phyloP scores from a whole-genome alignment of 352 stramenopile genomes.

The Globisporangium recalcitrans region DNA sequence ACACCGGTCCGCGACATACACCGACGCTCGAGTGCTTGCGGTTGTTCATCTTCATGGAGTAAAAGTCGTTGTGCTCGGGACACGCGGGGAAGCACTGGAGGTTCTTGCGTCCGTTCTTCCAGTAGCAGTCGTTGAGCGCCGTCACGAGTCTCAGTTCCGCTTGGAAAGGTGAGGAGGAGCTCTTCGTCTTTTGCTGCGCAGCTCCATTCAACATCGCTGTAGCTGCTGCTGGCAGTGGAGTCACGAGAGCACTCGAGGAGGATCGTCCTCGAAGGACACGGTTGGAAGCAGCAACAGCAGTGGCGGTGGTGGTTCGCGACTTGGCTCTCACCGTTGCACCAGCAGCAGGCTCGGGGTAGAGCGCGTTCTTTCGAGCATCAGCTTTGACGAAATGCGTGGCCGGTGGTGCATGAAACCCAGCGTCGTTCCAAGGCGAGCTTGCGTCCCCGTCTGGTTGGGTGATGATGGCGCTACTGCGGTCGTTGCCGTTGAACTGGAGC shows the following conservation, averaged over 20 bases:
- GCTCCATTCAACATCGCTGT: background rate
- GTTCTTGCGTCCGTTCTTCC: conserved; percentile 89
- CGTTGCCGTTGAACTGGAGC: conserved; percentile 1
- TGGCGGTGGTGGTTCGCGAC: background rate
- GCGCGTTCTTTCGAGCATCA: background rate
- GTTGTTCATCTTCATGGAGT: conserved; percentile 89
- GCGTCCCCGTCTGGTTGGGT: background rate
- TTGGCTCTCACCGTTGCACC: background rate
- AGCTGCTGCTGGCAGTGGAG: background rate
- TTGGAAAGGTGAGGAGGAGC: background rate
- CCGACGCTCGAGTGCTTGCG: conserved; percentile 82
- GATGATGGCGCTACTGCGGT: background rate
- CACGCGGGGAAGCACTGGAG: conserved; percentile 86
- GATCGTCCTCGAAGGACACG: conserved; percentile 1
- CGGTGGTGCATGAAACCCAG: background rate
- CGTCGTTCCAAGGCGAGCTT: background rate
- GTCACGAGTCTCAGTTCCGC: conserved; percentile 42
- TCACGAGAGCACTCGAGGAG: background rate
- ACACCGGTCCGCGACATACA: conserved; percentile 73
- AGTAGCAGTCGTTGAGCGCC: conserved; percentile 71
- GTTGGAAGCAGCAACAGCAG: background rate
- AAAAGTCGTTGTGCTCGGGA: conserved; percentile 85
- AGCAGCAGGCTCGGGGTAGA: background rate
- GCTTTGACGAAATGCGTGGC: conserved; percentile 2
- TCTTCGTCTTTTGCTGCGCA: background rate